A percentile compares a stretch with the other conserved stretches of the same genome.
Conservation (phyloP, 2,329 filamentous ascomycete genomes). For the Neopestalotiopsis sp. region DNA sequence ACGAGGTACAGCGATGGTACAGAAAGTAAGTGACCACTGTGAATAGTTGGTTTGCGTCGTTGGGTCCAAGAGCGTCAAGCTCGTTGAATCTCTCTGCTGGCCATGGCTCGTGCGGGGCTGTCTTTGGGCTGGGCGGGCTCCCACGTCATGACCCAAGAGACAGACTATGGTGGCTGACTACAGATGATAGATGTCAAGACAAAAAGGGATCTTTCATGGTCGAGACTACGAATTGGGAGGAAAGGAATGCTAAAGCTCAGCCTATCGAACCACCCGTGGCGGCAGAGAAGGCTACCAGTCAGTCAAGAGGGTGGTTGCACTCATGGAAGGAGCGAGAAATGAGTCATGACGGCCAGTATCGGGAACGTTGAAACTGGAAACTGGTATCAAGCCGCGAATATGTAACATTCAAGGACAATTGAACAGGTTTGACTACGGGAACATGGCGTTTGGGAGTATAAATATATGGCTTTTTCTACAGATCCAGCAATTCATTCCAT, state of each 20-base stretch:
- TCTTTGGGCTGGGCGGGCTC: not conserved
- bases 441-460: not conserved
- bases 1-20: slow-evolving; percentile 63
- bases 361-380: not conserved
- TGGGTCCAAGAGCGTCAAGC: not conserved
- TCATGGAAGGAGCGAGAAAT: slow-evolving; percentile 10
- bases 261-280: not conserved
- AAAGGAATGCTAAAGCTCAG: slow-evolving; percentile 27
- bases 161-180: not conserved
- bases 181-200: slow-evolving; percentile 57
- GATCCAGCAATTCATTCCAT: not conserved
- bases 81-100: slow-evolving; percentile 12
- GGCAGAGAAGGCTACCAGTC: not conserved
- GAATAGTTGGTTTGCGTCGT: slow-evolving; percentile 4
- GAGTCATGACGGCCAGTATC: slow-evolving; percentile 8
- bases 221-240: slow-evolving; percentile 70
- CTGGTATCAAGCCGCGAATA: not conserved
- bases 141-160: not conserved
- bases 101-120: not conserved
- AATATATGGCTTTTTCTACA: not conserved
- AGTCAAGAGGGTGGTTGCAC: not conserved
- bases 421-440: not conserved
- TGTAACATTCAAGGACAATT: not conserved
- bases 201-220: slow-evolving; percentile 62
- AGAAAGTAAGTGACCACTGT: slow-evolving; percentile 52